Evolutionary conservation across 1,284 basidiomycete species (phyloP), one percentile per base, ranked within the genome.

Genomic region (Sanghuangporus weigelae): DNA sequence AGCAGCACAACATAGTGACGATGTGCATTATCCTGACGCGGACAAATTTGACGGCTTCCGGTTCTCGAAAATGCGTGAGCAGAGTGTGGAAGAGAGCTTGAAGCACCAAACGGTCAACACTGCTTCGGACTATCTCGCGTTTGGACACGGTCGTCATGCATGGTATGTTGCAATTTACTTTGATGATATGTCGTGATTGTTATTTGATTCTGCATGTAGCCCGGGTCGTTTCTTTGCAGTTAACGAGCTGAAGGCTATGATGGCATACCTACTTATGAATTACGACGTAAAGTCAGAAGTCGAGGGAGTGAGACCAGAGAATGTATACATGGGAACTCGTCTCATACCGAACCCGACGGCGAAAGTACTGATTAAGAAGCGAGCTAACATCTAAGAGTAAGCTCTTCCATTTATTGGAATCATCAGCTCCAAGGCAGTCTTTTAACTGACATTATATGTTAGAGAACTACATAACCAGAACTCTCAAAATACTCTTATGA

Each of bases 31-130:
- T 67, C 68, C 73, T 14, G 71, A 79, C 49, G 73, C 80, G 6
- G 60, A 72, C 19, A 71, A 68, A 12, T 83, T 81, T 68, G 63
- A 81, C 64, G 71, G 78, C 0, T 81, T 81, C 67, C 76, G 81
- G 19, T 84, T 82, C 68, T 71, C 77, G 8, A 75, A 78, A 38
- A 67, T 79, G 66, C 73, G 78, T 59, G 72, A 74, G 40, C 69
- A 68, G 38, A 67, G 68, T 10, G 66, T 66, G 11, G 59, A 54
- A n/a, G 70, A 68, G 56, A 65, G 61, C 23, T 65, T 64, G n/a
- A 70, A 70, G 63, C 70, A 74, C 50, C 73, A 74, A 53, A 69
- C 67, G 49, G 71, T 71, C 40, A 65, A 66, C 53, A 73, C 71
- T 3, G 69, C 64, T 7, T 35, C 64, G n/a, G 71, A 73, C 7